Conservation (phyloP, 2,329 filamentous ascomycete species). For the Teratosphaeria zuluensis region DNA sequence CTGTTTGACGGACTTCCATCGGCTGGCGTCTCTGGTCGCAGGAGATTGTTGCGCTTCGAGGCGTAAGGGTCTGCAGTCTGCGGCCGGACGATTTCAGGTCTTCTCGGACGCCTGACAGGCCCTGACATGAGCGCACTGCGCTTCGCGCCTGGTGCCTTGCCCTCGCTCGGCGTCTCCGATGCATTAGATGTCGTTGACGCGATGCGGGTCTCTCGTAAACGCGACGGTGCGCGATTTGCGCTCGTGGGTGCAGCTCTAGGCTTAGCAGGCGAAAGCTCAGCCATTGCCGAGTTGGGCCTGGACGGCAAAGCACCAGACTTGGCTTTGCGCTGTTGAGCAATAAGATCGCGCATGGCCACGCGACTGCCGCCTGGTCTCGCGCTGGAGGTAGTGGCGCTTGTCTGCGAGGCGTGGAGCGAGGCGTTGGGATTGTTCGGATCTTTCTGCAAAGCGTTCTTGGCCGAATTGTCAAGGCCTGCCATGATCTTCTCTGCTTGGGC, state of each 20-base stretch:
- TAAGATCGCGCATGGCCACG: constrained; percentile 65
- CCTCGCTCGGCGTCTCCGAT: constrained; percentile 16
- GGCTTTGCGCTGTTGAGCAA: constrained; percentile 63
- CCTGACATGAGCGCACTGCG: constrained; percentile 45
- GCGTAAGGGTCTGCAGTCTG: constrained; percentile 48
- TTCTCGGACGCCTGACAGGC: constrained; percentile 45
- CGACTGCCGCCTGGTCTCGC: constrained; percentile 38
- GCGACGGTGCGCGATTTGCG: constrained; percentile 18
- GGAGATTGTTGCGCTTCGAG: constrained; percentile 19
- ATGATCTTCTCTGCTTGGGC: constrained; percentile 69
- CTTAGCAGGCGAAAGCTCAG: constrained; percentile 40
- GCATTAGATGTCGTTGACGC: constrained; percentile 21
- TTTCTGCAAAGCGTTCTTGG: constrained; percentile 70
- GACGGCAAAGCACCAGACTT: constrained; percentile 40
- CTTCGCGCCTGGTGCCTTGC: constrained; percentile 21
- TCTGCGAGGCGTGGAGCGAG: constrained; percentile 30
- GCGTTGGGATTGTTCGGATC: constrained; percentile 71
- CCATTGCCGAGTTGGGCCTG: constrained; percentile 49
- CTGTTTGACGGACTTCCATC: constrained; percentile 36
- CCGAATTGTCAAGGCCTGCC: constrained; percentile 65
- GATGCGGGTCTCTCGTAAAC: constrained; percentile 20
- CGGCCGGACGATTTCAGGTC: constrained; percentile 39
- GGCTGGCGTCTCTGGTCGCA: constrained; percentile 36
- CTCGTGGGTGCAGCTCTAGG: constrained; percentile 20
- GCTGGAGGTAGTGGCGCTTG: not conserved